Evolutionary conservation across 2,329 filamentous ascomycete genomes (phyloP), one percentile per base, ranked within the genome.

Genomic region (Rugonectria rugulosa): DNA sequence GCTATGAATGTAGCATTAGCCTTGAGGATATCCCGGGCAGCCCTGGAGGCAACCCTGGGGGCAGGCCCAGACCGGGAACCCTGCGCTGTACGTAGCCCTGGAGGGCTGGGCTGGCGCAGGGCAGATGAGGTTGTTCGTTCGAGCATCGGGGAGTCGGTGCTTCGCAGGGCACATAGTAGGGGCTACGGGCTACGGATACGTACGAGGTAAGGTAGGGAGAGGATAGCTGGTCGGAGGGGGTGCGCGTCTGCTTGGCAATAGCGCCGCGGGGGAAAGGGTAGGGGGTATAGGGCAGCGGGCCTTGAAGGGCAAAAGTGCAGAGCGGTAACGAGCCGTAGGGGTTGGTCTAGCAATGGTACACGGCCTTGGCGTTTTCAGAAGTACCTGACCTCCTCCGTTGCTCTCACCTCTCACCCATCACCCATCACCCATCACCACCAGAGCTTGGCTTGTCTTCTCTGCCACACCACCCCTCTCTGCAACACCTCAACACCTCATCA

Each of bases 321-420:
- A 21, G 47, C 47, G 47, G 36, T 50, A 50, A 42, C 37, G 31
- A 27, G 21, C 47, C 47, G 29, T 41, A 27, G 38, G 36, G 27
- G 47, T 50, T 36, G n/a, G 8, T 43, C 17, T 42, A 50, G 47
- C 40, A 50, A 34, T 34, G 47, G 47, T 50, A 50, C 47, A 29
- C 29, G 20, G 29, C 38, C 47, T 42, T 50, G 47, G 47, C 47
- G 29, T 36, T 50, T 50, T 40, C 47, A 50, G 37, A 50, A 50
- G 47, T 50, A 50, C 47, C 47, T 50, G 26, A 21, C 43, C 47
- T 43, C 47, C 27, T 14, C 29, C 36, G 36, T 41, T 38, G 34
- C 37, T 23, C 36, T 15, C 26, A 15, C 12, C 34, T 38, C 34
- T 17, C 34, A 29, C 34, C 17, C 34, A 21, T 29, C 9, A 37